Percentiles rank a stretch among this genome's conserved stretches.
phyloP scores from a whole-genome alignment of 169 alveolate species.

The Plasmodium falciparum region DNA sequence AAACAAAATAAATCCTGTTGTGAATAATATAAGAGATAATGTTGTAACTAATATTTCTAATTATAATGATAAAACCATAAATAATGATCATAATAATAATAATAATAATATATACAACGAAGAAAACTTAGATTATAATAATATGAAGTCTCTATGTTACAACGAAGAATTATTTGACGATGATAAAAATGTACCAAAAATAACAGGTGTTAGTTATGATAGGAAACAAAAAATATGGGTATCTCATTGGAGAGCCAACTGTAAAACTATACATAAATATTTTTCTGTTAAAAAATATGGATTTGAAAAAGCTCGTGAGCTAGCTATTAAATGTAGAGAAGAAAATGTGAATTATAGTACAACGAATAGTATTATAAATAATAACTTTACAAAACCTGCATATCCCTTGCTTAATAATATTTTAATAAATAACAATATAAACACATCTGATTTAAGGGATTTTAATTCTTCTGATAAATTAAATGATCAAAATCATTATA shows the following conservation, averaged over 20 bases:
- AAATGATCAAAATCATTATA: neutral
- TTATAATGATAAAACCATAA: too few relatives aligned
- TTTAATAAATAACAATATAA: neutral
- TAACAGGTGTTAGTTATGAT: slow-evolving; percentile 87
- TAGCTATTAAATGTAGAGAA: slow-evolving; percentile 85
- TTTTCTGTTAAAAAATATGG: slow-evolving; percentile 87
- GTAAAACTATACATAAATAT: slow-evolving; percentile 85
- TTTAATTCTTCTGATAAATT: neutral
- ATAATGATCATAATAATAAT: too few relatives aligned
- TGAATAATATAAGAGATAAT: too few relatives aligned
- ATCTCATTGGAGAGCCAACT: slow-evolving; percentile 85
- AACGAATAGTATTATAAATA: neutral
- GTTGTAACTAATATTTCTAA: too few relatives aligned
- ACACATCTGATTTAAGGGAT: neutral
- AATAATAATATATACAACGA: too few relatives aligned
- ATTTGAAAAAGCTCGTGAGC: slow-evolving; percentile 85
- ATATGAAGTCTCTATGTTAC: too few relatives aligned
- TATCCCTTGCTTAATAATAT: slow-evolving; percentile 6
- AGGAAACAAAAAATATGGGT: slow-evolving; percentile 87
- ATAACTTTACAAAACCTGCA: neutral
- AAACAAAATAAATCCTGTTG: too few relatives aligned
- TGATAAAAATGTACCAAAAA: slow-evolving; percentile 83
- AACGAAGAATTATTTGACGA: slow-evolving; percentile 82
- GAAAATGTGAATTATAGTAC: slow-evolving; percentile 23
- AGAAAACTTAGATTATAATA: too few relatives aligned